Conservation (phyloP, 2,329 filamentous ascomycete species). For the Grosmannia serpens region DNA sequence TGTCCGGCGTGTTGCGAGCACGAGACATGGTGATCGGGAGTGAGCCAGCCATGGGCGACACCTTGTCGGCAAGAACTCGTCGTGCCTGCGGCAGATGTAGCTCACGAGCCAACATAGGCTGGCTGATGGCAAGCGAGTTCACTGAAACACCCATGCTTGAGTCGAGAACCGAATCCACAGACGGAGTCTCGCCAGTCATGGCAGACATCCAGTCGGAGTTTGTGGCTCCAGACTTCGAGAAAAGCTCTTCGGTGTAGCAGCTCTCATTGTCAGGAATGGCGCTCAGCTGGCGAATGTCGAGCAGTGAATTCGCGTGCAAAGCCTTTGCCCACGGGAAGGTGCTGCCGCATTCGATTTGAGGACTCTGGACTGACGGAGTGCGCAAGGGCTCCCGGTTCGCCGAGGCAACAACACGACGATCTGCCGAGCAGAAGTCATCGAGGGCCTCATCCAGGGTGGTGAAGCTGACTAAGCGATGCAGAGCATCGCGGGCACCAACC, state of each 20-base stretch:
- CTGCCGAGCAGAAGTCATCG: conserved; percentile 85
- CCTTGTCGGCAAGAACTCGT: conserved; percentile 23
- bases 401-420: conserved; percentile 65
- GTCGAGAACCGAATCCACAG: conserved; percentile 72
- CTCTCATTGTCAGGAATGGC: conserved; percentile 69
- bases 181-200: conserved; percentile 65
- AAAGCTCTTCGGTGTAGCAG: conserved; percentile 76
- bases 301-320: conserved; percentile 62
- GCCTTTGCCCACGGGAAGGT: conserved; percentile 95
- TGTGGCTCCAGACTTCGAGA: conserved; percentile 62
- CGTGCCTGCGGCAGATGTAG: conserved; percentile 8
- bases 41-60: conserved; percentile 53
- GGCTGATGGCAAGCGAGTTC: conserved; percentile 54
- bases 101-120: conserved; percentile 23
- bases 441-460: conserved; percentile 84
- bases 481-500: conserved; percentile 61
- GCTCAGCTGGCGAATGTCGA: conserved; percentile 70
- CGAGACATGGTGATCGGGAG: conserved; percentile 72
- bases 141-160: conserved; percentile 74
- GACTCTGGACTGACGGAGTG: conserved; percentile 87
- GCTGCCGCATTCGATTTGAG: conserved; percentile 56
- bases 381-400: conserved; percentile 91
- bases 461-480: conserved; percentile 75
- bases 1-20: conserved; percentile 55
- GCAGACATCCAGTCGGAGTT: conserved; percentile 65